A percentile compares a stretch with the other conserved stretches of the same genome.
These are phyloP conservation scores for Wallacemonas collosoma DNA, from an alignment of 208 protist species.

Conservation along the genomic window DNA sequence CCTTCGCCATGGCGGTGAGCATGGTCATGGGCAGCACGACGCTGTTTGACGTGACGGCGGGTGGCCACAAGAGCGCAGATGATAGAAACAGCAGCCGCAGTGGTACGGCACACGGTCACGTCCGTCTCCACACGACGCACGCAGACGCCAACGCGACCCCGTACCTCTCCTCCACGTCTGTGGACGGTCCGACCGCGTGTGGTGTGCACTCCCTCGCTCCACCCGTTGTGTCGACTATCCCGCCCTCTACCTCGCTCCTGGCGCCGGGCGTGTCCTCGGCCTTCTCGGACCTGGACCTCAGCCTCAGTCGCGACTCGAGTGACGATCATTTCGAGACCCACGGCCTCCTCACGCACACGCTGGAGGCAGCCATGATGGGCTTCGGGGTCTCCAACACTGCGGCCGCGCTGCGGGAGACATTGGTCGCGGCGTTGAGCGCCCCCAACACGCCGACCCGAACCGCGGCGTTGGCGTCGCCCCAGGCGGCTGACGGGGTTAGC, in stretches of 20 bases:
- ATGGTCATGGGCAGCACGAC: slow-evolving; percentile 17
- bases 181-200: too few relatives aligned
- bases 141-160: too few relatives aligned
- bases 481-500: not conserved
- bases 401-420: slow-evolving; percentile 4
- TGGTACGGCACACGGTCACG: not conserved
- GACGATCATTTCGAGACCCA: not conserved
- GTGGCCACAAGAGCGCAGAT: not conserved
- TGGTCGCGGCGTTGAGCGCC: not conserved
- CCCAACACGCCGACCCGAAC: not conserved
- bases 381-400: slow-evolving; percentile 2
- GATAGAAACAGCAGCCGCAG: not conserved
- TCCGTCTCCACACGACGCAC: too few relatives aligned
- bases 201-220: not conserved
- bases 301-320: not conserved
- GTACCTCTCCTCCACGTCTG: too few relatives aligned
- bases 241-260: not conserved
- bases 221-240: not conserved
- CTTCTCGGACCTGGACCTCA: not conserved
- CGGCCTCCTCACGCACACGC: slow-evolving; percentile 14
- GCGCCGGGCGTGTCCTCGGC: not conserved
- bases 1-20: slow-evolving; percentile 17
- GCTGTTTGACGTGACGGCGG: not conserved
- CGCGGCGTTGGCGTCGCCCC: not conserved
- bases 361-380: slow-evolving; percentile 9